phyloP scores from a whole-genome alignment of 352 stramenopile species.

The Phytophthora agathidicida region DNA sequence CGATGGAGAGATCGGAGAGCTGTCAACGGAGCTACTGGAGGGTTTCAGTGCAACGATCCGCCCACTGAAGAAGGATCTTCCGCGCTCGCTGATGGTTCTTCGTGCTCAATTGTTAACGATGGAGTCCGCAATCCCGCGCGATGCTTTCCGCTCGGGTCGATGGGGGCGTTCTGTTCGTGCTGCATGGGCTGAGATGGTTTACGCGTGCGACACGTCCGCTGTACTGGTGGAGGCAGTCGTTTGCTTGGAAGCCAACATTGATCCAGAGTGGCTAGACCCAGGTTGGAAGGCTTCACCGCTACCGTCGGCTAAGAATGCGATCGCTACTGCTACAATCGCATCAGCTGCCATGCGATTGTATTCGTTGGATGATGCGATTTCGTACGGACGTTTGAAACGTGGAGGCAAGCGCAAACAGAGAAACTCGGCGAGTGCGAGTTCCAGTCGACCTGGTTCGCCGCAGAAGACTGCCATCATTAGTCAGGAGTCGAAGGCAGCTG shows the following conservation, averaged over 20 bases:
- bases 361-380: conserved; percentile 78
- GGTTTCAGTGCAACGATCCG: conserved; percentile 57
- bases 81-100: conserved; percentile 55
- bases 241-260: conserved; percentile 75
- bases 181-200: conserved; percentile 81
- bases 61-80: conserved; percentile 41
- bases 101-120: conserved; percentile 72
- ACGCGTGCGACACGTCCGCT: conserved; percentile 52
- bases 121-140: conserved; percentile 76
- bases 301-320: conserved; percentile 61
- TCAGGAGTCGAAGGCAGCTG: conserved; percentile 19
- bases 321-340: conserved; percentile 68
- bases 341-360: conserved; percentile 78
- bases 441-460: conserved; percentile 34
- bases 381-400: conserved; percentile 72
- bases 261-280: conserved; percentile 79
- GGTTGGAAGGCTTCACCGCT: conserved; percentile 75
- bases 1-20: conserved; percentile 69
- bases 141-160: conserved; percentile 78
- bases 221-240: conserved; percentile 71
- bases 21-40: conserved; percentile 77
- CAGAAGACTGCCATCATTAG: conserved; percentile 43
- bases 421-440: conserved; percentile 30
- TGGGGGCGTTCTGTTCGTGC: conserved; percentile 71
- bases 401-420: conserved; percentile 54